These are phyloP conservation scores for Rhizophagus prolifer DNA, from an alignment of 192 early-diverging fungal species.

Conservation along the genomic window DNA sequence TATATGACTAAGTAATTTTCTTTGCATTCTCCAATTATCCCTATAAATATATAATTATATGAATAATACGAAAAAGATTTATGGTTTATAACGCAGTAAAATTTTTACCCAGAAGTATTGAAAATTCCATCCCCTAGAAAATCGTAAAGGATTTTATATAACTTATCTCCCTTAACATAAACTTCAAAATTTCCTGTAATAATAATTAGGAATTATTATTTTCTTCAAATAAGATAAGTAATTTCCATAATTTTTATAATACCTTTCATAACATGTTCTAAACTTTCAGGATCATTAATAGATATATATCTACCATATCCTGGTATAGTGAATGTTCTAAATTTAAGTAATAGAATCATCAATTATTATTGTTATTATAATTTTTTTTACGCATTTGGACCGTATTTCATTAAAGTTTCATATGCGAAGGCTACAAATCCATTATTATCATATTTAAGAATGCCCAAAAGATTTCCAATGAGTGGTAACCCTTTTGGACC, in stretches of 20 bases:
- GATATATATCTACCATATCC: conserved; percentile 35
- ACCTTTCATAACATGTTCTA: conserved; percentile 40
- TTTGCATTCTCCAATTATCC: conserved; percentile 2
- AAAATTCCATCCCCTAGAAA: conserved; percentile 2
- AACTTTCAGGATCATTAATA: conserved; percentile 30
- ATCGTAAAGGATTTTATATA: background rate
- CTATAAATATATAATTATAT: background rate
- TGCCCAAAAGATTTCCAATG: conserved; percentile 36
- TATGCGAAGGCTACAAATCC: too few species aligned
- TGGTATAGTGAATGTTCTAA: conserved; percentile 33
- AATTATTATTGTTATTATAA: background rate
- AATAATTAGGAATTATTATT: background rate
- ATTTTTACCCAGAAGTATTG: background rate
- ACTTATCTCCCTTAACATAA: background rate
- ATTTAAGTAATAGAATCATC: conserved; percentile 9
- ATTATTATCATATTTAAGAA: background rate
- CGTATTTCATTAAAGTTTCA: background rate
- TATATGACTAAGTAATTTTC: conserved; percentile 4
- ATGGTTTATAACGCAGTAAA: too few species aligned
- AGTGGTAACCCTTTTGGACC: conserved; percentile 35
- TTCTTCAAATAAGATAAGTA: background rate
- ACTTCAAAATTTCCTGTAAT: background rate
- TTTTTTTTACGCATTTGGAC: background rate
- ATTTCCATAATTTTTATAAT: background rate
- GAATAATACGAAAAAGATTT: too few species aligned